These are phyloP conservation scores for Populus hybrid DNA, from an alignment of 441 rosid genomes.

Conservation along the genomic window DNA sequence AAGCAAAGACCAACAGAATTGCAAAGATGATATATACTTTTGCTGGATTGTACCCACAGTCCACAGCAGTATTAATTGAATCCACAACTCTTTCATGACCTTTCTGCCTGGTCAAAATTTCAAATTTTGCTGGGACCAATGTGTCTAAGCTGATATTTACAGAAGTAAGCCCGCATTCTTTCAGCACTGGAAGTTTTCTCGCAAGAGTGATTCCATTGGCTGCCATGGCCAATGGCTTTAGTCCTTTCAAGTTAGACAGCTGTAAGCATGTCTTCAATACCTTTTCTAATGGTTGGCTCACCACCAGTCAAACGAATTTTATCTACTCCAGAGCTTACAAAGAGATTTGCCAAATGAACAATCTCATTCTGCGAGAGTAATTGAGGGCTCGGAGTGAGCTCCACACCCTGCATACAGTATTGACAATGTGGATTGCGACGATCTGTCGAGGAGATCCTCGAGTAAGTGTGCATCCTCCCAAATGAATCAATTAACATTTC, in stretches of 20 bases:
- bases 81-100: conserved; percentile 77
- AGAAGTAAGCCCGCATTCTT: conserved; percentile 65
- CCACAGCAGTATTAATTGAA: conserved; percentile 71
- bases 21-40: conserved; percentile 44
- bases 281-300: conserved; percentile 83
- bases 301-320: no score
- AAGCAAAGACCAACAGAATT: neutral
- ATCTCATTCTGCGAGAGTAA: no score
- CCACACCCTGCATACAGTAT: no score
- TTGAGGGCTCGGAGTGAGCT: no score
- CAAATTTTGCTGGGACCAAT: conserved; percentile 80
- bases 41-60: conserved; percentile 75
- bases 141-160: conserved; percentile 85
- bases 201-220: conserved; percentile 86
- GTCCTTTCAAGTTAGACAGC: conserved; percentile 69
- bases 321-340: no score
- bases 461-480: no score
- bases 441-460: no score
- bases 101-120: conserved; percentile 80
- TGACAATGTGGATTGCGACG: no score
- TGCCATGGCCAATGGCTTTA: conserved; percentile 72
- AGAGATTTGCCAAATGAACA: no score
- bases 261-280: conserved; percentile 69
- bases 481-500: conserved; percentile 83
- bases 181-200: conserved; percentile 71